A percentile compares a stretch with the other conserved stretches of the same genome.
Evolutionary conservation across 179 eudicot species (phyloP).

Genomic region (Heliamphora pulchella): DNA sequence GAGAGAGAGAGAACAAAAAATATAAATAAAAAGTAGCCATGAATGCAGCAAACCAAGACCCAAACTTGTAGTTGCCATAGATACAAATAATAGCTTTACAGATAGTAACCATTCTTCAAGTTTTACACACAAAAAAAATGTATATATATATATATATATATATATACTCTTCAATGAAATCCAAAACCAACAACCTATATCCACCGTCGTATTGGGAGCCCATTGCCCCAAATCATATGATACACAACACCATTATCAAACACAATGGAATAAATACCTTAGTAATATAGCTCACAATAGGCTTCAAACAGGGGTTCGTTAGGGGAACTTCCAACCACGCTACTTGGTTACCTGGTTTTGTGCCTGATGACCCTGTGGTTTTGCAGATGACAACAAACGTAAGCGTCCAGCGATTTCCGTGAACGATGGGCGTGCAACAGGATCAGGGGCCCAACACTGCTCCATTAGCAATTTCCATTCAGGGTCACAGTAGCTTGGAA

Average conservation of each 20-base stretch:
- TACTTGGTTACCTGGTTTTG: constrained; percentile 20
- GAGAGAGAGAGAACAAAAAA: neutral
- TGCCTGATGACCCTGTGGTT: constrained; percentile 17
- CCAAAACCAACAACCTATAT: constrained; percentile 8
- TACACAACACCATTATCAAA: neutral
- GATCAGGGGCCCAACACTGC: constrained; percentile 30
- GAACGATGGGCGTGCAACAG: constrained; percentile 22
- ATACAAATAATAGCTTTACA: constrained; percentile 19
- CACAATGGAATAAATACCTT: neutral
- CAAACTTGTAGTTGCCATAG: neutral
- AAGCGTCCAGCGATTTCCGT: constrained; percentile 21
- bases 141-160: neutral
- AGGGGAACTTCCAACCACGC: neutral
- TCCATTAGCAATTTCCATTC: constrained; percentile 26
- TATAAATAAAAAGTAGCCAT: neutral
- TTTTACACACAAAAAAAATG: constrained; percentile 7
- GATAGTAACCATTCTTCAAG: neutral
- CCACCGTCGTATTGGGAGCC: constrained; percentile 9
- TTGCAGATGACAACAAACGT: constrained; percentile 18
- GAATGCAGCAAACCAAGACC: neutral
- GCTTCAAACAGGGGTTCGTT: neutral
- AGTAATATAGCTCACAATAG: neutral
- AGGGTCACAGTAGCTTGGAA: constrained; percentile 19
- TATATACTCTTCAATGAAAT: neutral
- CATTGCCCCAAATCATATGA: constrained; percentile 12